Base-by-base conservation (phyloP, 331 rosid species). In the Pyracantha coccinea region DNA sequence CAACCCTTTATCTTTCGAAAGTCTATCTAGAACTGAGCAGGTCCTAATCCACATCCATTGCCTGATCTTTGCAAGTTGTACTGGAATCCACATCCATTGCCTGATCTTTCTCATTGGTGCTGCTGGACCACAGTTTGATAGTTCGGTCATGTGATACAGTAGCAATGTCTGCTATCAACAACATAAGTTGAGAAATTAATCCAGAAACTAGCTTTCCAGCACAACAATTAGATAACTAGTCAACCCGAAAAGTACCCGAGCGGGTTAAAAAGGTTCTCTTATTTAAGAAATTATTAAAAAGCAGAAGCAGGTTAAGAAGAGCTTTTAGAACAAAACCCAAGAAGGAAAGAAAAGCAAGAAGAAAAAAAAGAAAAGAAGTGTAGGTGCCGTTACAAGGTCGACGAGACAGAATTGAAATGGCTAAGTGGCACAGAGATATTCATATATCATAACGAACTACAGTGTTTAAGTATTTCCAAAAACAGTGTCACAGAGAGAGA, bases 141-240 rank as follows among this genome's bases (percentile, higher is more conserved):
- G 94, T 91, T 72, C 96, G 88, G 75, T 89, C 98, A 44, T 83
- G 96, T 58, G 98, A 89, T 53, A 89, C 97, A 13, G 96, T 93
- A 54, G 95, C 96, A 52, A 91, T 85, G 79, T 91, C 97, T 91
- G 89, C 87, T 82, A 81, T 54, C n/a, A 55, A 75, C 58, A 83
- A 64, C 61, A 66, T 19, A 47, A 66, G 23, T 5, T 13, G 31
- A 8, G 21, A n/a, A 23, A 64, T 31, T 33, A 80, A 38, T 65
- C 27, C 69, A 47, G 17, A 57, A 71, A 69, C 32, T 38, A 63
- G 61, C 81, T 27, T 60, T 28, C 28, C 70, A 28, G n/a, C 15
- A 38, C 31, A 24, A 8, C 53, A 74, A 35, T 75, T 5, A 7
- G 20, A 73, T 14, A 21, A 24, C 10, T 60, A 60, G 33, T 23